Conservation (phyloP, 2,329 filamentous ascomycete species). For the Triangularia verruculosa region DNA sequence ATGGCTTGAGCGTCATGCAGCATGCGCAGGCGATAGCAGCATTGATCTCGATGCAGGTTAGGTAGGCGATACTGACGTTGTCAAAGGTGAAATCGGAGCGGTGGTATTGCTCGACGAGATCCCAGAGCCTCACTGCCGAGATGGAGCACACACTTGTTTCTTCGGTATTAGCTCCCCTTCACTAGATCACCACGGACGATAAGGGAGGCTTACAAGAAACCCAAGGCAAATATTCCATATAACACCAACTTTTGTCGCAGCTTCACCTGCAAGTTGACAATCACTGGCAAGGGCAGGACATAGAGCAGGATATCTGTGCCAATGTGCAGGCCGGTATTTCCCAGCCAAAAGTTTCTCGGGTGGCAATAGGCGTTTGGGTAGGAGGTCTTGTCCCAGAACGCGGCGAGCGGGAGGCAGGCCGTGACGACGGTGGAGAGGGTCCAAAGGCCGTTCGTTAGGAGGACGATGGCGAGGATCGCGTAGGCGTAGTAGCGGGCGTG, state of each 20-base stretch:
- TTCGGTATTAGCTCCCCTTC: neutral
- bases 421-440: constrained; percentile 28
- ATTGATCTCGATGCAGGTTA: constrained; percentile 36
- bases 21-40: constrained; percentile 36
- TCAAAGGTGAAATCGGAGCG: constrained; percentile 32
- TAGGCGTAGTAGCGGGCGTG: constrained; percentile 32
- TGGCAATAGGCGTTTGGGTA: constrained; percentile 26
- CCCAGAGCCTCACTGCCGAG: constrained; percentile 33
- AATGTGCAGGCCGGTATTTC: constrained; percentile 28
- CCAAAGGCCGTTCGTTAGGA: constrained; percentile 30
- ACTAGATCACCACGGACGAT: constrained; percentile 37
- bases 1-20: constrained; percentile 38
- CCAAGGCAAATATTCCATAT: constrained; percentile 22
- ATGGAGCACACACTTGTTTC: constrained; percentile 37
- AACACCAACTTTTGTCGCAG: constrained; percentile 21
- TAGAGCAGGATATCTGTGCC: constrained; percentile 26
- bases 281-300: constrained; percentile 23
- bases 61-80: constrained; percentile 31
- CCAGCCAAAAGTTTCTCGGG: constrained; percentile 16
- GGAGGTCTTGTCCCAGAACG: constrained; percentile 27
- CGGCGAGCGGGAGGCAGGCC: constrained; percentile 31
- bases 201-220: constrained; percentile 31
- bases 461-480: constrained; percentile 24
- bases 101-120: constrained; percentile 26
- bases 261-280: constrained; percentile 18